Base-by-base conservation (phyloP, 495 filamentous ascomycete species). In the Penicillium riverlandense region DNA sequence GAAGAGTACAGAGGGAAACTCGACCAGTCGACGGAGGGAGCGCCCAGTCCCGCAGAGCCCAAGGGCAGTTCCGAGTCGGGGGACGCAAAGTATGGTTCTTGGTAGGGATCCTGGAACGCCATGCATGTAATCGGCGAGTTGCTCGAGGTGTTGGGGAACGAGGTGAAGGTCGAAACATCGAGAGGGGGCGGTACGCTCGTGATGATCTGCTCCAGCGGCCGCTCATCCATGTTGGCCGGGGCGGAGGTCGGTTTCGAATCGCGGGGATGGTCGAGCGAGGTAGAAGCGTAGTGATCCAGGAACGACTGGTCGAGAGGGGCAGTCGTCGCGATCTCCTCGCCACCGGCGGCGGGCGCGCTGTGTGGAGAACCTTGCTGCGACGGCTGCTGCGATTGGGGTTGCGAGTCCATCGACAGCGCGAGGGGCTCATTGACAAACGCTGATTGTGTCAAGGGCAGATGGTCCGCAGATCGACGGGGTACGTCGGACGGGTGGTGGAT, bases 351-450 rank as follows among this genome's bases (percentile, higher is more conserved):
- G 30, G 76, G 62, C 13, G 65, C 72, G 52, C 82, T 73, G 44
- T 82, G 63, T 27, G 86, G 86, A 15, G 86, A 90, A 16, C 81
- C 74, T 40, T 87, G 77, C 55, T 85, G 85, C 31, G 85, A 89
- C 53, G 48, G 40, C 15, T 55, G 54, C 41, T 55, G 57, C 8
- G 57, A 58, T 3, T 43, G 50, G 1, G 50, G 31, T 30, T 32
- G 42, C n/a, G 40, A 43, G 29, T 55, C 55, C 46, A 49, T 50
- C 11, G 57, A 54, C 13, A 61, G 41, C 8, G 44, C 36, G 16
- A 65, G 55, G 33, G 57, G 46, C 29, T 71, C 67, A 34, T 63
- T 61, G 37, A 64, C 52, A 47, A 74, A 58, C 40, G 69, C 52
- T 53, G 58, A 59, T 57, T 64, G 71, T 14, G 65, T 61, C 51